Conservation (phyloP, 2,329 filamentous ascomycete genomes). For the Akanthomyces lecanii region DNA sequence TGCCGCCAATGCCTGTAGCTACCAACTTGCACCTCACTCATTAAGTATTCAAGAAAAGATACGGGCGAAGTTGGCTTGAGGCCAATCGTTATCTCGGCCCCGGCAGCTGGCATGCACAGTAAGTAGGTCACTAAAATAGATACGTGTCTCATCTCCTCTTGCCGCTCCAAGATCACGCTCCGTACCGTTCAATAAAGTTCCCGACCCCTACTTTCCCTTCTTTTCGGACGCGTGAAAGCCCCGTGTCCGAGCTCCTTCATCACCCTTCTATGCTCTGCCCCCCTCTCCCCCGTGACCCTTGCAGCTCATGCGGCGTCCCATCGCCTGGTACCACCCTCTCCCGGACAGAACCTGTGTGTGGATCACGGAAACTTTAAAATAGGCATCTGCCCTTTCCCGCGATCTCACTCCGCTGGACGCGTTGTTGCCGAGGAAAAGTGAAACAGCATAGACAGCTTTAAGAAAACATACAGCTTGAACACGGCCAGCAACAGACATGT, state of each 20-base stretch:
- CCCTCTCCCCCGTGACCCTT: not conserved
- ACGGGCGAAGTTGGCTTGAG: too few relatives aligned
- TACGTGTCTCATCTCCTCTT: not conserved
- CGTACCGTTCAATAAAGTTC: not conserved
- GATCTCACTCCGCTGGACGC: not conserved
- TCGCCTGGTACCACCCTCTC: not conserved
- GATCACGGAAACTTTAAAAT: not conserved
- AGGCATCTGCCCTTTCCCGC: not conserved
- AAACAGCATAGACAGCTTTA: too few relatives aligned
- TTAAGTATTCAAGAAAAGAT: too few relatives aligned
- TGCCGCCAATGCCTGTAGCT: not conserved
- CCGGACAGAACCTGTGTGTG: not conserved
- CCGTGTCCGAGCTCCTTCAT: not conserved
- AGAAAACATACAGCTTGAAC: too few relatives aligned
- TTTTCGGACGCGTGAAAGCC: not conserved
- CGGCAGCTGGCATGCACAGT: not conserved
- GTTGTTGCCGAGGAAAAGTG: not conserved
- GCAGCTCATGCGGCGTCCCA: not conserved
- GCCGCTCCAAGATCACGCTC: not conserved
- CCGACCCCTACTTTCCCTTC: not conserved
- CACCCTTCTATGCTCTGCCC: not conserved
- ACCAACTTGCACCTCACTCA: too few relatives aligned
- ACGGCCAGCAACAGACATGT: too few relatives aligned
- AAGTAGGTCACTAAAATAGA: not conserved
- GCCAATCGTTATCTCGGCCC: not conserved